Percentiles rank a stretch among this genome's conserved stretches.
Evolutionary conservation across 768 basidiomycete genomes (phyloP).

Genomic region (Thelephora aurantiotincta): DNA sequence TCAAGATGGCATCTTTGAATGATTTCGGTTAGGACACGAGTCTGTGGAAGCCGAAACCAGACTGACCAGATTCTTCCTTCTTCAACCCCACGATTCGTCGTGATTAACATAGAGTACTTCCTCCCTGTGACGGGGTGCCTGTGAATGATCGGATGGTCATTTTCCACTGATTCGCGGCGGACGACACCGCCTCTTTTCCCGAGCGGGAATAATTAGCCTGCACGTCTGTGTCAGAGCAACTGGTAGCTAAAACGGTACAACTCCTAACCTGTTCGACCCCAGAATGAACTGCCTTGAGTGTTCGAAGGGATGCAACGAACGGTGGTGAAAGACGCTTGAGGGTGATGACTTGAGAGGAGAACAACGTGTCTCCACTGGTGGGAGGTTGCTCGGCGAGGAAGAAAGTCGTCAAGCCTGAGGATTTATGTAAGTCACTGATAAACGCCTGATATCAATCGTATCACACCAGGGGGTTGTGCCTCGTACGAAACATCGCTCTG

Average conservation of each 20-base stretch:
- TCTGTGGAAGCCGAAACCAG: constrained; percentile 8
- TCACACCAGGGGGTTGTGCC: constrained; percentile 48
- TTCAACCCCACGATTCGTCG: constrained; percentile 75
- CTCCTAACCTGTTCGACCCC: constrained; percentile 39
- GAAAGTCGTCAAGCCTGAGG: constrained; percentile 58
- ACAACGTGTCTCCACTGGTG: constrained; percentile 60
- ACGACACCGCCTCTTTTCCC: constrained; percentile 63
- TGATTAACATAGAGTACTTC: constrained; percentile 81
- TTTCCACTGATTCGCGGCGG: constrained; percentile 70
- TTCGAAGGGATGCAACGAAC: constrained; percentile 67
- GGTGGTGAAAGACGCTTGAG: constrained; percentile 61
- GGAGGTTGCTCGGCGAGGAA: constrained; percentile 59
- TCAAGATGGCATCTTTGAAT: constrained; percentile 43
- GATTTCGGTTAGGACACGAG: neutral
- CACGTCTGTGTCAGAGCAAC: neutral
- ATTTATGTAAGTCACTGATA: neutral
- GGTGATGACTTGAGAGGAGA: constrained; percentile 54
- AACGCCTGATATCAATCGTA: neutral
- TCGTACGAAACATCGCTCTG: constrained; percentile 81
- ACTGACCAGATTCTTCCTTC: constrained; percentile 63
- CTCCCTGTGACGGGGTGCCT: constrained; percentile 78
- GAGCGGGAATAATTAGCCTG: constrained; percentile 58
- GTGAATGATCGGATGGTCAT: constrained; percentile 66
- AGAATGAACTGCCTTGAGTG: constrained; percentile 69
- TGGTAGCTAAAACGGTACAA: neutral